Evolutionary conservation across 1,139 yeast species (phyloP).

Genomic region (Pichia sp.): DNA sequence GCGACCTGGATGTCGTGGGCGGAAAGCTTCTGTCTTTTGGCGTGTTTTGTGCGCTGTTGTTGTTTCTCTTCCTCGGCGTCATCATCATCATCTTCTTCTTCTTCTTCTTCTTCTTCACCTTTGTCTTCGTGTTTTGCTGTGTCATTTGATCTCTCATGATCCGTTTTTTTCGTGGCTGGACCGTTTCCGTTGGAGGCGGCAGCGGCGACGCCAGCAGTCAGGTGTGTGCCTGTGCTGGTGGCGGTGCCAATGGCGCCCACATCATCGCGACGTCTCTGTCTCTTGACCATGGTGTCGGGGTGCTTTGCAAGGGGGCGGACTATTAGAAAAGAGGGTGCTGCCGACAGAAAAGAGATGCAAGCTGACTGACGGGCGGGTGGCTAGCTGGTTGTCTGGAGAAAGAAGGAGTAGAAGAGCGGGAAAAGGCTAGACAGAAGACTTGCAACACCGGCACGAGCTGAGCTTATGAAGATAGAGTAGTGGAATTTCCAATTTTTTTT

Average conservation of each 20-base stretch:
- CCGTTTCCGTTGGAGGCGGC: neutral
- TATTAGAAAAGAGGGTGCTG: neutral
- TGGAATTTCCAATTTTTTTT: no score
- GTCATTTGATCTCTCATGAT: no score
- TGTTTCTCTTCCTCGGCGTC: neutral
- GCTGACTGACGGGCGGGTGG: neutral
- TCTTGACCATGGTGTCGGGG: constrained; percentile 1
- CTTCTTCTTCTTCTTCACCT: neutral
- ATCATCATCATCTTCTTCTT: neutral
- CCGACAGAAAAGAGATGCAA: neutral
- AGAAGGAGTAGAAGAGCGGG: no score
- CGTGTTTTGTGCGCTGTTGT: constrained; percentile 11
- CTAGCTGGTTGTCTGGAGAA: no score
- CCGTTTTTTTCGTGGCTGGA: no score
- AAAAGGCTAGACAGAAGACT: no score
- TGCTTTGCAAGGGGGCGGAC: neutral
- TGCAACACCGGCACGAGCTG: no score
- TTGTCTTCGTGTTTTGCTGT: no score
- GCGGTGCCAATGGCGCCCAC: neutral
- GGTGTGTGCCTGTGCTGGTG: neutral
- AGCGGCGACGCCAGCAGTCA: neutral
- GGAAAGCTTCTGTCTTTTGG: constrained; percentile 32
- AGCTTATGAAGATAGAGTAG: no score
- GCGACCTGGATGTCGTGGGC: constrained; percentile 90
- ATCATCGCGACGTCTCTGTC: constrained; percentile 4